These are phyloP conservation scores for Paramyrothecium roridum DNA, from an alignment of 2,329 filamentous ascomycete genomes.

Conservation along the genomic window DNA sequence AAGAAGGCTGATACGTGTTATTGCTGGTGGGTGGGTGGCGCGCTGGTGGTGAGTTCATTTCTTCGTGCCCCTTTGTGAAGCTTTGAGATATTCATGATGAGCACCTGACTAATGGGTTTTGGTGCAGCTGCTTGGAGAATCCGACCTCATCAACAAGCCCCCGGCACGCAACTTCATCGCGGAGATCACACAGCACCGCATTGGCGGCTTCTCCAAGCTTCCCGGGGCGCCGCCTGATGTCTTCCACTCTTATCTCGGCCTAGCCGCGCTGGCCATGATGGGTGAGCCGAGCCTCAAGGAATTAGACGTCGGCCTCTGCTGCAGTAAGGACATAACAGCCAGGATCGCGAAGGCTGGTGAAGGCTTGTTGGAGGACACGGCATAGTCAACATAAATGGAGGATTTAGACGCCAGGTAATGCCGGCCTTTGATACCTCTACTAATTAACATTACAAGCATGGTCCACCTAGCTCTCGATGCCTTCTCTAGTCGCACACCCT, in stretches of 20 bases:
- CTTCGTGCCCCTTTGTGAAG: not conserved
- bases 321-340: constrained; percentile 58
- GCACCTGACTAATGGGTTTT: not conserved
- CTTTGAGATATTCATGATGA: too few relatives aligned
- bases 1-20: constrained; percentile 96
- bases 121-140: constrained; percentile 52
- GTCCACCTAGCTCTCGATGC: too few relatives aligned
- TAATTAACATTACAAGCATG: too few relatives aligned
- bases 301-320: constrained; percentile 74
- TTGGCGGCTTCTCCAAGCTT: constrained; percentile 78
- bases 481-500: not conserved
- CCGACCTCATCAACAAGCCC: constrained; percentile 53
- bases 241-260: constrained; percentile 84
- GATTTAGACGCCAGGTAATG: too few relatives aligned
- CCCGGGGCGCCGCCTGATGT: constrained; percentile 70
- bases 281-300: constrained; percentile 65
- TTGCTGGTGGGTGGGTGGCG: constrained; percentile 82
- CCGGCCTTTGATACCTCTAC: too few relatives aligned
- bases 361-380: constrained; percentile 23
- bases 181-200: constrained; percentile 79
- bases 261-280: constrained; percentile 74
- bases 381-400: too few relatives aligned
- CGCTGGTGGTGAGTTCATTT: constrained; percentile 39
- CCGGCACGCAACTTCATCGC: constrained; percentile 76
- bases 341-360: constrained; percentile 46